Evolutionary conservation across 371 early-diverging fungal species (phyloP).

Genomic region (Mortierella sp.): DNA sequence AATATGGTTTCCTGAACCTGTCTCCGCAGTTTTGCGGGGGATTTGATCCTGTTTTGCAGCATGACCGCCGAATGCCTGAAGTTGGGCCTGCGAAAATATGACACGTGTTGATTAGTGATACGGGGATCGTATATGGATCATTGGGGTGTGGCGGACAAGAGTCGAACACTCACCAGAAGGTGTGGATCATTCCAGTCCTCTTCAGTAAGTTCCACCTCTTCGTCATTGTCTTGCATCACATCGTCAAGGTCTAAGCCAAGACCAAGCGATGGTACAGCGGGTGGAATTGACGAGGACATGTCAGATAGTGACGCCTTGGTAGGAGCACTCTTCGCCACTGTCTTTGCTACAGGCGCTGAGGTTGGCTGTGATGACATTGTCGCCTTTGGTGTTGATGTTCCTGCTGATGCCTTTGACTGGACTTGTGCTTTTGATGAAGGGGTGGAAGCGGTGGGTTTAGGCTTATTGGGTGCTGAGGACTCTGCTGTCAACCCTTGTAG

Average conservation of each 20-base stretch:
- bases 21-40: neutral
- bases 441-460: constrained; percentile 18
- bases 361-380: neutral
- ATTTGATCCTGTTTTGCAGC: constrained; percentile 10
- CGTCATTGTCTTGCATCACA: constrained; percentile 42
- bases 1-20: neutral
- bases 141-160: neutral
- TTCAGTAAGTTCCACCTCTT: constrained; percentile 59
- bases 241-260: constrained; percentile 51
- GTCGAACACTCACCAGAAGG: constrained; percentile 37
- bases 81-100: constrained; percentile 24
- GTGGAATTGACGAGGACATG: constrained; percentile 2
- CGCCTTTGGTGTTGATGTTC: constrained; percentile 3
- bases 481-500: constrained; percentile 42
- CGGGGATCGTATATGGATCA: neutral
- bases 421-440: constrained; percentile 9
- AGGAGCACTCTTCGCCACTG: constrained; percentile 1
- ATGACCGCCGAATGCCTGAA: constrained; percentile 43
- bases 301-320: neutral
- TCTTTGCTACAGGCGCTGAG: constrained; percentile 4
- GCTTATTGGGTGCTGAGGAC: constrained; percentile 17
- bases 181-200: constrained; percentile 60
- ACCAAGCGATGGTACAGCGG: constrained; percentile 12
- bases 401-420: constrained; percentile 11
- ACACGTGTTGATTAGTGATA: neutral